These are phyloP conservation scores for Metrosideros polymorpha DNA, from an alignment of 441 rosid species.

Conservation along the genomic window DNA sequence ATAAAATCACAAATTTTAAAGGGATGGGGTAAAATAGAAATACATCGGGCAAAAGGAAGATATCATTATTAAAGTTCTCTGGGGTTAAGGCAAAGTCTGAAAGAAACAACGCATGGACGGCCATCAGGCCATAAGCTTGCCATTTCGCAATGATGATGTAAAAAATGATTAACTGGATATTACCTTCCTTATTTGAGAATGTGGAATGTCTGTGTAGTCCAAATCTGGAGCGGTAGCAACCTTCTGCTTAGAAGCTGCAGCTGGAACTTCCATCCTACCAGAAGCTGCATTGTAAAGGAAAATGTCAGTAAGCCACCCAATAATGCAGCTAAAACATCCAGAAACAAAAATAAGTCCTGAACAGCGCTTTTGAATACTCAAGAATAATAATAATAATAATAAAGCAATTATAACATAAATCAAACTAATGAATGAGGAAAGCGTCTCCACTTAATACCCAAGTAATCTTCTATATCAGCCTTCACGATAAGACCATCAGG, in stretches of 20 bases:
- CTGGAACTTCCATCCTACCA: constrained; percentile 51
- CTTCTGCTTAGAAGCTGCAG: constrained; percentile 31
- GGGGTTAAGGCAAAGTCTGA: background rate
- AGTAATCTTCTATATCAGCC: constrained; percentile 86
- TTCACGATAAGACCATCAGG: constrained; percentile 80
- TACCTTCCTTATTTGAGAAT: constrained; percentile 88
- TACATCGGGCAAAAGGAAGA: background rate
- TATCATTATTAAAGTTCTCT: background rate
- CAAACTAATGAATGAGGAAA: background rate
- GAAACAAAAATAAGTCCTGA: background rate
- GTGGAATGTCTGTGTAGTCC: constrained; percentile 86
- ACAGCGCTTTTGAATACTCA: background rate
- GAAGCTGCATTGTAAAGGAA: constrained; percentile 49
- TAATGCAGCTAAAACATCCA: background rate
- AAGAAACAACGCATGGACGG: background rate
- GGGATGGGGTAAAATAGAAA: background rate
- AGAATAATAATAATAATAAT: background rate
- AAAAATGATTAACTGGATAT: background rate
- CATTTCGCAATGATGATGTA: background rate
- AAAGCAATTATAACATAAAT: background rate
- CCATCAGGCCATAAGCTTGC: background rate
- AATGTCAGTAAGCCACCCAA: background rate
- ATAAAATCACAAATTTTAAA: background rate
- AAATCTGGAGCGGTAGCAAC: constrained; percentile 36
- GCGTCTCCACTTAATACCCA: constrained; percentile 36